Conservation (phyloP, 805 yeast species). For the Torulaspora indica region DNA sequence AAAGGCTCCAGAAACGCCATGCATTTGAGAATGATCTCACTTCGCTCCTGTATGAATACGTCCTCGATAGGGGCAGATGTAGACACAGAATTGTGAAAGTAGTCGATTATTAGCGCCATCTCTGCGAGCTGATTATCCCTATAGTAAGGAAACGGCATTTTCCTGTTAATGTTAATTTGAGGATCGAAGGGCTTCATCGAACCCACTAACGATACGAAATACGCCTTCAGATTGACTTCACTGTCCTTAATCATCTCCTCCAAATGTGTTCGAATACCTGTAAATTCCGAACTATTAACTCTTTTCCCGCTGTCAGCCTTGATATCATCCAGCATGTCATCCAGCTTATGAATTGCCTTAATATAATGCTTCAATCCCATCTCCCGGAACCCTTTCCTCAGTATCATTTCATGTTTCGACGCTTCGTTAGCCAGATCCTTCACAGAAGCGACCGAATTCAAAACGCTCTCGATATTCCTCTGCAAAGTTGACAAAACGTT, state of each 20-base stretch:
- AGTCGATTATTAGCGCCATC: slow-evolving; percentile 42
- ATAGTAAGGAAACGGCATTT: slow-evolving; percentile 41
- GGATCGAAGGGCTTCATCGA: slow-evolving; percentile 45
- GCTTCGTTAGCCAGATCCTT: slow-evolving; percentile 49
- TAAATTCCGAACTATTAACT: slow-evolving; percentile 43
- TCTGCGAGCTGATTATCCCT: slow-evolving; percentile 38
- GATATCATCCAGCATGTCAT: slow-evolving; percentile 44
- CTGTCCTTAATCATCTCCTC: slow-evolving; percentile 52
- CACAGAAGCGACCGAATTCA: slow-evolving; percentile 44
- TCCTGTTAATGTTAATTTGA: slow-evolving; percentile 38
- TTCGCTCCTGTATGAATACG: slow-evolving; percentile 42
- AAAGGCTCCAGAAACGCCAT: slow-evolving; percentile 46
- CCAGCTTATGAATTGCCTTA: slow-evolving; percentile 43
- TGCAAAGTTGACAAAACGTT: slow-evolving; percentile 52
- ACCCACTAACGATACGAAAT: slow-evolving; percentile 45
- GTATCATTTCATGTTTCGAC: slow-evolving; percentile 38
- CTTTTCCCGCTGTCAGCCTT: slow-evolving; percentile 29
- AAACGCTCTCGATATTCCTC: slow-evolving; percentile 52
- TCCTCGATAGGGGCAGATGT: slow-evolving; percentile 34
- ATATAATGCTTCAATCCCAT: slow-evolving; percentile 37
- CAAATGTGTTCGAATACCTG: slow-evolving; percentile 61
- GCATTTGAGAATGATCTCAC: slow-evolving; percentile 40
- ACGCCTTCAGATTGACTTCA: slow-evolving; percentile 49
- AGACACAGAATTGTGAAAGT: slow-evolving; percentile 39
- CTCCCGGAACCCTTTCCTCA: slow-evolving; percentile 34